Percentiles rank a stretch among this genome's conserved stretches.
Conservation (phyloP, 345 rosid genomes). For the Bruguiera parviflora region DNA sequence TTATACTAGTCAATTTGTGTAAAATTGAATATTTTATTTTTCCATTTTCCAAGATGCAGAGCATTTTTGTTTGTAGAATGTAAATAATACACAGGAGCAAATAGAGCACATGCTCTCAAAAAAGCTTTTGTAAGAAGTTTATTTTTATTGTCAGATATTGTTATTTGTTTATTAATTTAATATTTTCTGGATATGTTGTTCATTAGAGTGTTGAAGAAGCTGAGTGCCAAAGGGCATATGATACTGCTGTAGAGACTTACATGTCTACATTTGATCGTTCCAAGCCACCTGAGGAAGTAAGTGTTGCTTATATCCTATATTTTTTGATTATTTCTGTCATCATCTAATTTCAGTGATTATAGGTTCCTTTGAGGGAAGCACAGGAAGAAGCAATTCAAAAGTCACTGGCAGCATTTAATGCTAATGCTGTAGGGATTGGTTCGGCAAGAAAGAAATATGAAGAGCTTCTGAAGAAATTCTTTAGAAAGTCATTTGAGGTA, state of each 20-base stretch:
- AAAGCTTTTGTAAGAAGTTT: not conserved
- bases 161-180: not conserved
- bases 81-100: no score
- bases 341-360: constrained; percentile 29
- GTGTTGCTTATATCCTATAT: constrained; percentile 21
- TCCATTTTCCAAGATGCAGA: no score
- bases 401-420: constrained; percentile 61
- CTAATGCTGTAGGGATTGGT: constrained; percentile 87
- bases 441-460: constrained; percentile 73
- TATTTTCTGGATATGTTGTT: not conserved
- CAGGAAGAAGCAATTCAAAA: constrained; percentile 84
- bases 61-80: no score
- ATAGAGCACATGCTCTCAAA: no score
- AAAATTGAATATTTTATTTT: no score
- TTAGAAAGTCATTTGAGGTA: constrained; percentile 85
- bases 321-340: constrained; percentile 16
- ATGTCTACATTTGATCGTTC: constrained; percentile 65
- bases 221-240: constrained; percentile 90
- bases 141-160: not conserved
- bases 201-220: constrained; percentile 97
- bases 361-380: constrained; percentile 87
- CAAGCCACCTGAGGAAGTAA: constrained; percentile 85
- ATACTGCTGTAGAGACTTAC: constrained; percentile 67
- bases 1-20: no score
- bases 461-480: constrained; percentile 78